Base-by-base conservation (phyloP, 257 asterid species). In the Linaria vulgaris region DNA sequence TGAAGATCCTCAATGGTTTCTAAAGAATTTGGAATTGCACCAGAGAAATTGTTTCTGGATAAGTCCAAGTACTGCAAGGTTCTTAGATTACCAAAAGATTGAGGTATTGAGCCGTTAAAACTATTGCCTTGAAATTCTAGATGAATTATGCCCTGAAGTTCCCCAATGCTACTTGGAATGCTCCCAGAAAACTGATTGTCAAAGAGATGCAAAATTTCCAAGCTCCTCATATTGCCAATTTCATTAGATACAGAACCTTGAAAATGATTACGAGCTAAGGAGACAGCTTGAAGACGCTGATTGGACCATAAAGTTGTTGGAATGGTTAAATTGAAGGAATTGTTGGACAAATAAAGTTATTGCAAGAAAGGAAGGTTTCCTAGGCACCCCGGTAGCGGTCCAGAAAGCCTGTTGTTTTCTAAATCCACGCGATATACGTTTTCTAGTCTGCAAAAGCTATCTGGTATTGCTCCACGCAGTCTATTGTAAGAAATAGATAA, bases 241-340 rank as follows among this genome's bases (percentile, higher is more conserved):
- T 74, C 72, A 14, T 24, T 4, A 11, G 72, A 7, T 12, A 69
- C 43, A 21, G 68, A 51, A 15, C 79, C 79, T 31, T 16, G 24
- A 5, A 74, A 66, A 0, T 38, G 30, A 56, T 74, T 74, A 14
- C 24, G 4, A 3, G 69, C 23, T 45, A 74, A 54, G 39, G 14
- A 3, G 8, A 74, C 0, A 20, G 21, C 4, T 23, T 0, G 17
- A 9, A 65, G 27, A 1, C 49, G 55, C 24, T 22, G 37, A n/a
- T 44, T 53, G 20, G 45, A 43, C 72, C 76, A 69, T 9, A 74
- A 8, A 5, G 62, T 59, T 47, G 69, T 20, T 41, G 72, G 79
- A 12, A 70, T 34, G 38, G 7, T 49, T 3, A 72, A 57, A 58
- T 49, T 15, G 27, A 74, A 55, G 1, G 44, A 17, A 23, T 38